phyloP scores from a whole-genome alignment of 1,139 yeast species.

The Sugiyamaella novakii region DNA sequence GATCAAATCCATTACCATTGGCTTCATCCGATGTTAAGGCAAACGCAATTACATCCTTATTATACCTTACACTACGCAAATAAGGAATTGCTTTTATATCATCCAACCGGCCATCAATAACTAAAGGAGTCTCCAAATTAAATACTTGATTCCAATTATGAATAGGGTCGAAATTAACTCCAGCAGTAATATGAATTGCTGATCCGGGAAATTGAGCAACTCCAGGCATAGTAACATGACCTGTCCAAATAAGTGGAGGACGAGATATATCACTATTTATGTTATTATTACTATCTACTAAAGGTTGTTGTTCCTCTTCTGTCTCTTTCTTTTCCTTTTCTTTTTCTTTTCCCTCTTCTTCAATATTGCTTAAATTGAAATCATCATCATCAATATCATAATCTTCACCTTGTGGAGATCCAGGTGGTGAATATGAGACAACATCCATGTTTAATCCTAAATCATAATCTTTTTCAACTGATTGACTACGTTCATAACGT shows the following conservation, averaged over 20 bases:
- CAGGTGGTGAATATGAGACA: conserved; percentile 32
- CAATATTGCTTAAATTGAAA: conserved; percentile 43
- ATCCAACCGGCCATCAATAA: conserved; percentile 66
- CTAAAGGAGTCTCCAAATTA: conserved; percentile 45
- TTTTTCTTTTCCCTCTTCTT: conserved; percentile 33
- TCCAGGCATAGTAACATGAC: conserved; percentile 58
- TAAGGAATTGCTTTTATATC: conserved; percentile 58
- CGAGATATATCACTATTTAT: conserved; percentile 9
- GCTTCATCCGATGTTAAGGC: conserved; percentile 32
- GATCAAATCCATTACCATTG: conserved; percentile 41
- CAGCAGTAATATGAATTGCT: conserved; percentile 50
- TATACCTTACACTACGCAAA: conserved; percentile 50
- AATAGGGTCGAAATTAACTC: conserved; percentile 33
- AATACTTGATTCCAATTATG: conserved; percentile 39
- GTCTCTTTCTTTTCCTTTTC: conserved; percentile 29
- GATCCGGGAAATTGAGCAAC: conserved; percentile 53
- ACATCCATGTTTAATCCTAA: conserved; percentile 26
- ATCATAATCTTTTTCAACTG: conserved; percentile 18
- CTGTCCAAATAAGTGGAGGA: conserved; percentile 52
- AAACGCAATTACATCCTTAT: conserved; percentile 57
- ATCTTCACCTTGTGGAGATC: conserved; percentile 26
- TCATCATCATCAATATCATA: conserved; percentile 33
- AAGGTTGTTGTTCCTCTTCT: conserved; percentile 16
- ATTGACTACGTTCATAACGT: conserved; percentile 13
- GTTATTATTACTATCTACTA: conserved; percentile 1